phyloP scores from a whole-genome alignment of 2,329 filamentous ascomycete genomes.

The Zasmidium angulare region DNA sequence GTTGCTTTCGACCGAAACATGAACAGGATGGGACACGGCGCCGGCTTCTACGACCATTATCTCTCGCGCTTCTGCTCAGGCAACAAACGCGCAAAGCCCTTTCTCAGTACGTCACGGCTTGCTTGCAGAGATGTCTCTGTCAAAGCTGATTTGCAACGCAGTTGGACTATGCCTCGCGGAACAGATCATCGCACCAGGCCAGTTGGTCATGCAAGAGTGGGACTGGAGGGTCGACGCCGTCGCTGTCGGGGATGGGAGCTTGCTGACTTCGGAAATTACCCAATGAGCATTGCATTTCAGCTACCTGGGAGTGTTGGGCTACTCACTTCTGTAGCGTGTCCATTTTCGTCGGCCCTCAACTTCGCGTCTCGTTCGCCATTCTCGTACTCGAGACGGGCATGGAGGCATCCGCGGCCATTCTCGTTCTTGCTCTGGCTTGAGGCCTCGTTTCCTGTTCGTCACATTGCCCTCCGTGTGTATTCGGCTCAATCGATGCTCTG shows the following conservation, averaged over 20 bases:
- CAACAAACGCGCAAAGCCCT: slow-evolving; percentile 49
- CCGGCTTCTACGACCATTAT: slow-evolving; percentile 96
- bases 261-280: slow-evolving; percentile 61
- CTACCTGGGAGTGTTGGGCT: slow-evolving; percentile 9
- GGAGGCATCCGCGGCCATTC: neutral
- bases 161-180: slow-evolving; percentile 82
- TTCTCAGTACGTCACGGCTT: slow-evolving; percentile 54
- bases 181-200: slow-evolving; percentile 69
- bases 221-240: slow-evolving; percentile 77
- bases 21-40: slow-evolving; percentile 84
- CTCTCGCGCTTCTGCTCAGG: slow-evolving; percentile 66
- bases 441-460: neutral
- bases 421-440: neutral
- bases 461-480: neutral
- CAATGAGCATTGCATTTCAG: slow-evolving; percentile 54
- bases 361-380: neutral
- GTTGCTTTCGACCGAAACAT: slow-evolving; percentile 82
- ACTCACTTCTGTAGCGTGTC: slow-evolving; percentile 17
- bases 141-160: slow-evolving; percentile 32
- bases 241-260: slow-evolving; percentile 32
- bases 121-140: neutral
- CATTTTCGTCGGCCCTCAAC: neutral
- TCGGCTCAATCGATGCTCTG: slow-evolving; percentile 38
- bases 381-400: neutral
- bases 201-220: slow-evolving; percentile 72